A percentile compares a stretch with the other conserved stretches of the same genome.
These are phyloP conservation scores for Pythium apleroticum DNA, from an alignment of 352 stramenopile species.

Conservation along the genomic window DNA sequence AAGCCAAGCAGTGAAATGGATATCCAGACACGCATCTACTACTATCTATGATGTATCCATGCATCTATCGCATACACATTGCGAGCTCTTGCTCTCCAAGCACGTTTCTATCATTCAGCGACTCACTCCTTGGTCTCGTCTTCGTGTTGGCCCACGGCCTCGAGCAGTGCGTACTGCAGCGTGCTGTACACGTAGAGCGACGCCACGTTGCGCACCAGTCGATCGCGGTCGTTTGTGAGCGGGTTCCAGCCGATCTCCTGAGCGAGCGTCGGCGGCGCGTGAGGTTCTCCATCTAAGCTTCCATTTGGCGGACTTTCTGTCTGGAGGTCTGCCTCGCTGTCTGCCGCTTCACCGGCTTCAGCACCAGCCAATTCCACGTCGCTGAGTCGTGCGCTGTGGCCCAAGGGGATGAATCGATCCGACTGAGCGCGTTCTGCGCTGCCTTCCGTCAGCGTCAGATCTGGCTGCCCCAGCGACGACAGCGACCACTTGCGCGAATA, in stretches of 20 bases:
- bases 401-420: background rate
- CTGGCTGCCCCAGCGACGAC: background rate
- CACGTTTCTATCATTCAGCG: too few relatives aligned
- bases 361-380: background rate
- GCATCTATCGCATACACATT: background rate
- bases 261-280: background rate
- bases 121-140: background rate
- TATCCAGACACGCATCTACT: background rate
- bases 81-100: too few relatives aligned
- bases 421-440: background rate
- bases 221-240: slow-evolving; percentile 19
- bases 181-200: slow-evolving; percentile 27
- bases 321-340: background rate
- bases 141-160: slow-evolving; percentile 3
- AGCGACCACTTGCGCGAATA: slow-evolving; percentile 7
- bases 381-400: background rate
- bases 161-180: slow-evolving; percentile 27
- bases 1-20: background rate
- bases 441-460: background rate
- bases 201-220: slow-evolving; percentile 25
- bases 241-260: slow-evolving; percentile 27
- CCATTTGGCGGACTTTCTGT: background rate
- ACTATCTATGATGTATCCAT: slow-evolving; percentile 9
- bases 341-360: background rate
- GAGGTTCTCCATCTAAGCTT: too few relatives aligned